These are phyloP conservation scores for Desmodesmus armatus DNA, from an alignment of 139 green algal species.

Conservation along the genomic window DNA sequence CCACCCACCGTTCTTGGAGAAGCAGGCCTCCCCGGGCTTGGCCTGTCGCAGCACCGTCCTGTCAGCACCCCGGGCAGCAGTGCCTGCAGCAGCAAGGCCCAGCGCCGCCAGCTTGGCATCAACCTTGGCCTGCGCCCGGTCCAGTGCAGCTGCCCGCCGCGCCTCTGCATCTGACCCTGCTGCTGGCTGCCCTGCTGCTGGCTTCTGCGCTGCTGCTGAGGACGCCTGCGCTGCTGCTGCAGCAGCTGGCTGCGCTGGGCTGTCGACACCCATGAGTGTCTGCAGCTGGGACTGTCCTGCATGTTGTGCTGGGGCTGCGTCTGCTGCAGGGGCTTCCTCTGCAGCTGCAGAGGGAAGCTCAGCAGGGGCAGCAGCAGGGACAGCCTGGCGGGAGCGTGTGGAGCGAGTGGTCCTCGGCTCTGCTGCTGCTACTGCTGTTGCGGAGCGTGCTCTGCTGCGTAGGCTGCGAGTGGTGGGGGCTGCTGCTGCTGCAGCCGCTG, in stretches of 20 bases:
- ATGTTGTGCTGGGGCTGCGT: not conserved
- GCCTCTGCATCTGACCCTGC: constrained; percentile 14
- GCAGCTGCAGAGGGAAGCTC: not conserved
- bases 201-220: not conserved
- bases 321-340: not conserved
- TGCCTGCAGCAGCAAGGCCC: constrained; percentile 16
- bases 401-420: constrained; percentile 18
- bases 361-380: not conserved
- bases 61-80: not conserved
- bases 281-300: not conserved
- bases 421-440: not conserved
- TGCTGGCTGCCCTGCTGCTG: not conserved
- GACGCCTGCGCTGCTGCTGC: not conserved
- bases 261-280: too few species aligned
- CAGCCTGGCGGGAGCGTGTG: constrained; percentile 2
- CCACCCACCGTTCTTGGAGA: constrained; percentile 40
- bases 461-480: constrained; percentile 36
- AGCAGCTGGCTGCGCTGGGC: too few species aligned
- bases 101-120: constrained; percentile 28
- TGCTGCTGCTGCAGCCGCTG: constrained; percentile 20
- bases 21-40: constrained; percentile 21
- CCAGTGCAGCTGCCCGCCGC: constrained; percentile 5
- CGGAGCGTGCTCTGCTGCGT: constrained; percentile 19
- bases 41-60: constrained; percentile 8
- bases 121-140: constrained; percentile 2